Evolutionary conservation across 805 yeast genomes (phyloP).

Genomic region (Hanseniaspora lindneri): DNA sequence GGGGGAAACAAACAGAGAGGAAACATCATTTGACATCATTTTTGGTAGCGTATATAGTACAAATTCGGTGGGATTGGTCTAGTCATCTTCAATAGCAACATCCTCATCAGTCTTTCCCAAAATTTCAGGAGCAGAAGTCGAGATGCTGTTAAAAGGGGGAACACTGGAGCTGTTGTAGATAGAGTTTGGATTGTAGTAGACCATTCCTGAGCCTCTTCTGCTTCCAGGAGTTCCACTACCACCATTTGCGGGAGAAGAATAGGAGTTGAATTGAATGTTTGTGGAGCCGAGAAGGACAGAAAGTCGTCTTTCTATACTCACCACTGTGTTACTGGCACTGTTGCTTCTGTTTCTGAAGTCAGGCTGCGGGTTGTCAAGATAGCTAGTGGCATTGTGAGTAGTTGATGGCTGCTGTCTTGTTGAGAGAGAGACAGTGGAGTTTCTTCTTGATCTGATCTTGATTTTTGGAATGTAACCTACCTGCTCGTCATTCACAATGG

Average conservation of each 20-base stretch:
- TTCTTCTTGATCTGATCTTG: slow-evolving; percentile 28
- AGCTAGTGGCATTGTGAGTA: not conserved
- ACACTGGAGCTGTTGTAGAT: not conserved
- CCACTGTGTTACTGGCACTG: slow-evolving; percentile 3
- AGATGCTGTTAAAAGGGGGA: not conserved
- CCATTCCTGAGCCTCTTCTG: slow-evolving; percentile 9
- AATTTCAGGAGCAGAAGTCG: not conserved
- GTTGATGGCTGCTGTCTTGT: slow-evolving; percentile 14
- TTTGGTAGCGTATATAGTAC: not conserved
- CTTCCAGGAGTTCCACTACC: not conserved
- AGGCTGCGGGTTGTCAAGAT: not conserved
- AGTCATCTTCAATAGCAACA: slow-evolving; percentile 12
- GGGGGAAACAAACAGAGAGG: too few relatives aligned
- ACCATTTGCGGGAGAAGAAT: not conserved
- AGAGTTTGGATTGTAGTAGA: not conserved
- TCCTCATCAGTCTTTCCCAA: slow-evolving; percentile 2
- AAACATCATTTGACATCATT: too few relatives aligned
- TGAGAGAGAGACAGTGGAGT: slow-evolving; percentile 21
- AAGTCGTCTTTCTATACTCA: slow-evolving; percentile 15
- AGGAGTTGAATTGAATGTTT: slow-evolving; percentile 1
- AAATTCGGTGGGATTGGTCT: not conserved
- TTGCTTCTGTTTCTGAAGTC: slow-evolving; percentile 8
- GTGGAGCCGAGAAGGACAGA: slow-evolving; percentile 9
- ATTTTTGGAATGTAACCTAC: slow-evolving; percentile 30
- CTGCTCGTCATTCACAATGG: slow-evolving; percentile 22